Evolutionary conservation across 1,284 basidiomycete species (phyloP), one percentile per base, ranked within the genome.

Genomic region (Takashimella tepidaria): DNA sequence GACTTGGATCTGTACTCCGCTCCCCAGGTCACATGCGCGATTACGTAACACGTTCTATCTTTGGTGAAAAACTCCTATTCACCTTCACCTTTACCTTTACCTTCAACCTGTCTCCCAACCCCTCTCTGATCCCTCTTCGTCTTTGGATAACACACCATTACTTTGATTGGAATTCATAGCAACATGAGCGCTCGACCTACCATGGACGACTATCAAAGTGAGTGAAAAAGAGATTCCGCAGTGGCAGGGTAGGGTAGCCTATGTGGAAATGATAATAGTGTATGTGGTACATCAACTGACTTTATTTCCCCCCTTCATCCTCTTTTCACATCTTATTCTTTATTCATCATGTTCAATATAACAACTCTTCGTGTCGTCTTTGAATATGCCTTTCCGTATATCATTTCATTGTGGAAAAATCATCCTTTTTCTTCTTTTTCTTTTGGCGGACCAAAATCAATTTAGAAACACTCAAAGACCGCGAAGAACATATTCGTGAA

Each of bases 401-500:
- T n/a, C n/a, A n/a, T n/a, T n/a, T n/a, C n/a, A n/a, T n/a, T n/a
- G n/a, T n/a, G n/a, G n/a, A n/a, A n/a, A n/a, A n/a, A n/a, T n/a
- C n/a, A n/a, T n/a, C n/a, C n/a, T n/a, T n/a, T n/a, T n/a, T n/a
- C n/a, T n/a, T n/a, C n/a, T n/a, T n/a, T n/a, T n/a, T n/a, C n/a
- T n/a, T n/a, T n/a, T n/a, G n/a, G n/a, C n/a, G n/a, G n/a, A n/a
- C n/a, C n/a, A n/a, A n/a, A n/a, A n/a, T n/a, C n/a, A n/a, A n/a
- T n/a, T n/a, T 16, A 80, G 79, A 75, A 54, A 74, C 73, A 56
- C 67, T 76, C 59, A 70, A 72, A 49, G 81, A 82, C 61, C 86
- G 89, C 48, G 91, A 95, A 56, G 79, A 84, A 46, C 81, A 84
- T 75, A 81, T 98, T 67, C 86, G 90, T 56, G 91, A 96, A 78